Percentiles rank a stretch among this genome's conserved stretches.
These are phyloP conservation scores for Bathelium albidoporum DNA, from an alignment of 495 filamentous ascomycete species.

Conservation along the genomic window DNA sequence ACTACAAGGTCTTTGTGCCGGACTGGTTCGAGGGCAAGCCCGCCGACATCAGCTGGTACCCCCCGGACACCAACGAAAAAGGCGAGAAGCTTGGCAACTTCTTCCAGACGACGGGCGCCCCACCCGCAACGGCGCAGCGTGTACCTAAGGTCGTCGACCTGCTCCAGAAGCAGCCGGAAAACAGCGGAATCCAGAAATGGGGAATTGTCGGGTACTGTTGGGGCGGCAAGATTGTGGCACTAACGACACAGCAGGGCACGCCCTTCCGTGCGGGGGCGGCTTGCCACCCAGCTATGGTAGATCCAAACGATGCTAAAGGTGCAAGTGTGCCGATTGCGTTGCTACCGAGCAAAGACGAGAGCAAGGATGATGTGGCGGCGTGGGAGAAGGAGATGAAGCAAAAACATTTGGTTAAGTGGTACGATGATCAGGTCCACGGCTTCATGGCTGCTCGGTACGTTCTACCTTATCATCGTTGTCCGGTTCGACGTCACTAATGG, in stretches of 20 bases:
- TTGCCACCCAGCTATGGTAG: slow-evolving; percentile 81
- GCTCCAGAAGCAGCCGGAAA: slow-evolving; percentile 36
- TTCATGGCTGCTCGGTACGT: slow-evolving; percentile 71
- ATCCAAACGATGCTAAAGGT: slow-evolving; percentile 49
- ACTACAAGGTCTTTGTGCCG: slow-evolving; percentile 57
- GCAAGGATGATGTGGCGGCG: slow-evolving; percentile 59
- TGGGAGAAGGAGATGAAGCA: slow-evolving; percentile 58
- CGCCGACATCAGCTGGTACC: slow-evolving; percentile 52
- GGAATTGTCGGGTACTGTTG: slow-evolving; percentile 90
- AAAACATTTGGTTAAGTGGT: slow-evolving; percentile 70
- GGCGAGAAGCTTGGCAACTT: slow-evolving; percentile 62
- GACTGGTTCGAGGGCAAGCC: slow-evolving; percentile 57
- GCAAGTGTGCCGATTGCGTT: slow-evolving; percentile 33
- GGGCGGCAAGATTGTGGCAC: slow-evolving; percentile 64
- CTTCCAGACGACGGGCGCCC: slow-evolving; percentile 60
- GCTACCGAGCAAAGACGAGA: slow-evolving; percentile 34
- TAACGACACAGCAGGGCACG: slow-evolving; percentile 47
- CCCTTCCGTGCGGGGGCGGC: slow-evolving; percentile 61
- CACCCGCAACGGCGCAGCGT: slow-evolving; percentile 50
- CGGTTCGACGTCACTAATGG: background rate
- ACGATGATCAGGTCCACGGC: slow-evolving; percentile 72
- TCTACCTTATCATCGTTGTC: background rate
- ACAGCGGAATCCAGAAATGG: slow-evolving; percentile 61
- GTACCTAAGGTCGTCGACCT: slow-evolving; percentile 54
- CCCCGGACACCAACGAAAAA: slow-evolving; percentile 73